Base-by-base conservation (phyloP, 2,329 filamentous ascomycete genomes). In the Salinomyces thailandicus region DNA sequence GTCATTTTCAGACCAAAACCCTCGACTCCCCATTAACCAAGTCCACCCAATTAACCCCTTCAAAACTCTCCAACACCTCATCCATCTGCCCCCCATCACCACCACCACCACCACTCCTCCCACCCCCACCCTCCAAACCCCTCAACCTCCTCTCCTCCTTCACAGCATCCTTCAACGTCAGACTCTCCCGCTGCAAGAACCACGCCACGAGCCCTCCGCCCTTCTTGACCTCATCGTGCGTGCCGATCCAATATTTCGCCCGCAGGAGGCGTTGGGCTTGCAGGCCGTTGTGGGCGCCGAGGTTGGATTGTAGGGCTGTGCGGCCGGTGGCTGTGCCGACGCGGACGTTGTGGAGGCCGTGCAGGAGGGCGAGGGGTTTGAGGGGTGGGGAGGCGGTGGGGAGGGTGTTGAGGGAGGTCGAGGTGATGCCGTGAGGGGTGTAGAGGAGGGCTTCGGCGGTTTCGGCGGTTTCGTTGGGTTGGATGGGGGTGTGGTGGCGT, bases 311-410 rank as follows among this genome's bases (percentile, higher is more conserved):
- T 49, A 73, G 69, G 14, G 60, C 55, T 4, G 54, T 51, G 31
- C 43, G 39, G 9, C 47, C 47, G 13, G 31, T 46, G 8, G 41
- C 39, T 4, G 46, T 37, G 1, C 60, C 59, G 14, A 72, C 57
- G n/a, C 64, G 63, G 4, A 81, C 69, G 46, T 79, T 73, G 47
- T 80, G 72, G 6, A 81, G 58, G 0, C 77, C 77, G 53, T 81
- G 78, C 5, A 81, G 57, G 33, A 82, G 65, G 0, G 73, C 75
- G 0, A 80, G 62, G 0, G 69, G 69, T 2, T 61, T 53, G 18
- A 81, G 55, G 0, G 62, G 55, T 0, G 71, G 71, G 1, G 58
- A 51, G 1, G 69, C 66, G 0, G 44, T 43, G 0, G 56, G 54
- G 5, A 79, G 51, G 0, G 63, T 57, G 0, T 51, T 45, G 3